Evolutionary conservation across 2,329 filamentous ascomycete species (phyloP).

Genomic region (Hortaea sp.): DNA sequence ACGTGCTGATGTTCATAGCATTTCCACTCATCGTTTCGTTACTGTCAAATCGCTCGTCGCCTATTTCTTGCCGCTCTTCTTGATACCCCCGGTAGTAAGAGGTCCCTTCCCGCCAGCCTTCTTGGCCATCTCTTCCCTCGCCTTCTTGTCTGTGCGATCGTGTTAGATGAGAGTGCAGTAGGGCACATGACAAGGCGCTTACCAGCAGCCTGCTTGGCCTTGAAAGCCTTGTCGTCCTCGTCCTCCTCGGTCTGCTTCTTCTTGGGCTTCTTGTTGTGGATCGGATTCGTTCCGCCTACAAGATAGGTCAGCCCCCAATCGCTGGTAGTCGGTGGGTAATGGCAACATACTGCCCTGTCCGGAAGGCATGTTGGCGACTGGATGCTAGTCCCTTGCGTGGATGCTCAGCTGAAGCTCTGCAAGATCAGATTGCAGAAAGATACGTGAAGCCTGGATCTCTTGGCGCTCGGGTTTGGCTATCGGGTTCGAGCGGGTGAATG

Average conservation of each 20-base stretch:
- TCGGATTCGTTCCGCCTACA: conserved; percentile 43
- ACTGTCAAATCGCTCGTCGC: not conserved
- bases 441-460: too few species aligned
- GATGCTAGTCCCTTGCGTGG: too few species aligned
- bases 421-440: too few species aligned
- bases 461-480: too few species aligned
- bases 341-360: conserved; percentile 32
- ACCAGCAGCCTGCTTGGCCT: conserved; percentile 79
- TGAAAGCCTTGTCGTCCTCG: conserved; percentile 76
- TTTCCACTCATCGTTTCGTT: too few species aligned
- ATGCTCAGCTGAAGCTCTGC: too few species aligned
- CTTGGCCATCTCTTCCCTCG: conserved; percentile 70
- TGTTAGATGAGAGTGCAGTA: conserved; percentile 1
- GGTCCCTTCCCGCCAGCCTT: conserved; percentile 80
- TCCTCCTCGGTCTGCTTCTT: conserved; percentile 66
- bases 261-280: conserved; percentile 71
- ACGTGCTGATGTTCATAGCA: too few species aligned
- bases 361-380: conserved; percentile 36
- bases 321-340: not conserved
- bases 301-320: not conserved
- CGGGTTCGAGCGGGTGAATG: too few species aligned
- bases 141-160: conserved; percentile 48
- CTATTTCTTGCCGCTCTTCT: conserved; percentile 96
- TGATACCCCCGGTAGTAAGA: conserved; percentile 73
- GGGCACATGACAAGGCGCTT: conserved; percentile 26